Conservation (phyloP, 139 green algal species). For the Ulvella scutata region DNA sequence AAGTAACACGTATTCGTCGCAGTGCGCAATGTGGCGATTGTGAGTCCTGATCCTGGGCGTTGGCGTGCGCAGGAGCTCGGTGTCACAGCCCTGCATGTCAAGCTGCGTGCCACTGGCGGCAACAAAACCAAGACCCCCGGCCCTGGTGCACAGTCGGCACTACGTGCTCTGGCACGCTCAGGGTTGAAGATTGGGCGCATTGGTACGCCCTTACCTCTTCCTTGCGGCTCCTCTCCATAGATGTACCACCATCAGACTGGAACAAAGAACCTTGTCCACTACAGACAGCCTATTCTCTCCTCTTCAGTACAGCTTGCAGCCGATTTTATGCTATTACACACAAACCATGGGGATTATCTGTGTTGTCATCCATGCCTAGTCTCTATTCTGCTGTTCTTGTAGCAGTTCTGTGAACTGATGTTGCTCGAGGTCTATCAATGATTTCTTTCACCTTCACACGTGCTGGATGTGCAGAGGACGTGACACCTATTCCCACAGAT, state of each 20-base stretch:
- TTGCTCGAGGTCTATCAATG: neutral
- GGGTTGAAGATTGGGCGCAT: slow-evolving; percentile 99
- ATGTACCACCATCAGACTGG: too few species aligned
- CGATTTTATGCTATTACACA: neutral
- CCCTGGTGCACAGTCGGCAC: slow-evolving; percentile 89
- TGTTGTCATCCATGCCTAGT: neutral
- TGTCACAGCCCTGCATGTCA: slow-evolving; percentile 97
- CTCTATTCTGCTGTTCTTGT: neutral
- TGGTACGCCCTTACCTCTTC: slow-evolving; percentile 21
- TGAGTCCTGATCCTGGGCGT: too few species aligned
- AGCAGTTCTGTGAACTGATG: neutral
- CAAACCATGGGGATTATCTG: neutral
- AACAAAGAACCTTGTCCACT: neutral
- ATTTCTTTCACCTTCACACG: neutral
- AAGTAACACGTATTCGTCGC: too few species aligned
- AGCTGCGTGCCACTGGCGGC: slow-evolving; percentile 93
- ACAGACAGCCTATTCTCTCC: neutral
- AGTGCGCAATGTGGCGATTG: too few species aligned
- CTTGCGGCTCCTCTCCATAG: neutral
- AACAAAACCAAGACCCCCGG: slow-evolving; percentile 99
- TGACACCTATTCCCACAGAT: slow-evolving; percentile 98
- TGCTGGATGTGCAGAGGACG: slow-evolving; percentile 70
- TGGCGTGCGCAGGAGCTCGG: slow-evolving; percentile 96
- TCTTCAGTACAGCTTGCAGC: neutral
- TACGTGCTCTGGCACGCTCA: slow-evolving; percentile 91